A percentile compares a stretch with the other conserved stretches of the same genome.
phyloP scores from a whole-genome alignment of 257 asterid species.

The Prunella vulgaris region DNA sequence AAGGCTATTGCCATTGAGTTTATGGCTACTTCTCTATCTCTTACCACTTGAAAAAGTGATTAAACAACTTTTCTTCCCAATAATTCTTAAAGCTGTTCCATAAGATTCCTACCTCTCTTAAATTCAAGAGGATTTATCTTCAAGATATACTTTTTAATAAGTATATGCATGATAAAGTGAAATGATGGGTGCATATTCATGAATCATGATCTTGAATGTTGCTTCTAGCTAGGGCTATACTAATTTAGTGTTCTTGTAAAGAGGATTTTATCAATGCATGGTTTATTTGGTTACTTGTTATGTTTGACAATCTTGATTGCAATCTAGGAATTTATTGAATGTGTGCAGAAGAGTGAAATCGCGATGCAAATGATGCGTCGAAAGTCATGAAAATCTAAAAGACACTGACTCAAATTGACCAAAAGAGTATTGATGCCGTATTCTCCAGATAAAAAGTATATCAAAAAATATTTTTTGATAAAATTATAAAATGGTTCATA shows the following conservation, averaged over 20 bases:
- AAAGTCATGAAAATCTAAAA: background rate
- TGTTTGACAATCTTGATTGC: background rate
- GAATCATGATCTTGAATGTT: slow-evolving; percentile 29
- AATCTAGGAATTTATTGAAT: background rate
- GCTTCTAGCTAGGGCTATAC: slow-evolving; percentile 2
- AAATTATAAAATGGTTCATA: too few relatives aligned
- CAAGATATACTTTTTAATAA: slow-evolving; percentile 28
- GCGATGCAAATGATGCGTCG: background rate
- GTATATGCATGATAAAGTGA: slow-evolving; percentile 34
- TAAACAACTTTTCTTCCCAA: slow-evolving; percentile 40
- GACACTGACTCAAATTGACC: background rate
- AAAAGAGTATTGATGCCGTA: too few relatives aligned
- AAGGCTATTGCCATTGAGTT: slow-evolving; percentile 25
- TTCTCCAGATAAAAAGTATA: too few relatives aligned
- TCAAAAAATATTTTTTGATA: too few relatives aligned
- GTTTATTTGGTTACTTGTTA: background rate
- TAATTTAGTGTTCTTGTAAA: background rate
- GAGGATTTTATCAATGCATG: background rate
- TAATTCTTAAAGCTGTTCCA: slow-evolving; percentile 38
- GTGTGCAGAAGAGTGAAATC: background rate
- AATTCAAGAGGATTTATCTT: slow-evolving; percentile 22
- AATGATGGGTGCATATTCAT: slow-evolving; percentile 48
- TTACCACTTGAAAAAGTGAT: slow-evolving; percentile 35
- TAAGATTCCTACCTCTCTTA: slow-evolving; percentile 33
- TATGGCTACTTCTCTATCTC: slow-evolving; percentile 22